Evolutionary conservation across 139 green algal genomes (phyloP).

Genomic region (Spirogloea muscicola): DNA sequence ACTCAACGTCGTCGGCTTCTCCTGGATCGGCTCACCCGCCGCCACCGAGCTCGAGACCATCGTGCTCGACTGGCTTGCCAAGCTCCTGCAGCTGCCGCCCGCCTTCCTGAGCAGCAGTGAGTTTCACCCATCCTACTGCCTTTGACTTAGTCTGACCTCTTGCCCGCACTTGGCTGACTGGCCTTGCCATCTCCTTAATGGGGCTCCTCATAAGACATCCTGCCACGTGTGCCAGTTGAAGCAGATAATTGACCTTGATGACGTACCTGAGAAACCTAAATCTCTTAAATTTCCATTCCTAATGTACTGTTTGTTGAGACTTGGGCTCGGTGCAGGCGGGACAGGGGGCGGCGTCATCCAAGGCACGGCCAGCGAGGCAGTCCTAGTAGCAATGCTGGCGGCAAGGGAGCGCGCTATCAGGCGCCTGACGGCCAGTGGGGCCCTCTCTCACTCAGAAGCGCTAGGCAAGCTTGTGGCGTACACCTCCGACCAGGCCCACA

Average conservation of each 20-base stretch:
- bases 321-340: not conserved
- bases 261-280: too few species aligned
- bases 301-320: not conserved
- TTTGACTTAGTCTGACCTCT: too few species aligned
- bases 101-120: slow-evolving; percentile 63
- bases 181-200: too few species aligned
- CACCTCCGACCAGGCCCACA: slow-evolving; percentile 65
- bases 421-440: not conserved
- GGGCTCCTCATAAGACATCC: too few species aligned
- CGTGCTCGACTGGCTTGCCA: slow-evolving; percentile 75
- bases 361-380: slow-evolving; percentile 46
- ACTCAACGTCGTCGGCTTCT: slow-evolving; percentile 67
- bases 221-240: too few species aligned
- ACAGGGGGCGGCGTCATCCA: slow-evolving; percentile 64
- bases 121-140: too few species aligned
- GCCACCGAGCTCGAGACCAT: slow-evolving; percentile 77
- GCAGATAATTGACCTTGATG: too few species aligned
- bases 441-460: slow-evolving; percentile 29
- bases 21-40: slow-evolving; percentile 61
- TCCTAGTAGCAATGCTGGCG: slow-evolving; percentile 70
- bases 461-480: slow-evolving; percentile 58
- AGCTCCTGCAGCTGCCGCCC: slow-evolving; percentile 64
- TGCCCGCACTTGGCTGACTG: too few species aligned
- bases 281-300: too few species aligned
- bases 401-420: slow-evolving; percentile 38